Conservation (phyloP, 768 basidiomycete genomes). For the Naganishia antarctica region DNA sequence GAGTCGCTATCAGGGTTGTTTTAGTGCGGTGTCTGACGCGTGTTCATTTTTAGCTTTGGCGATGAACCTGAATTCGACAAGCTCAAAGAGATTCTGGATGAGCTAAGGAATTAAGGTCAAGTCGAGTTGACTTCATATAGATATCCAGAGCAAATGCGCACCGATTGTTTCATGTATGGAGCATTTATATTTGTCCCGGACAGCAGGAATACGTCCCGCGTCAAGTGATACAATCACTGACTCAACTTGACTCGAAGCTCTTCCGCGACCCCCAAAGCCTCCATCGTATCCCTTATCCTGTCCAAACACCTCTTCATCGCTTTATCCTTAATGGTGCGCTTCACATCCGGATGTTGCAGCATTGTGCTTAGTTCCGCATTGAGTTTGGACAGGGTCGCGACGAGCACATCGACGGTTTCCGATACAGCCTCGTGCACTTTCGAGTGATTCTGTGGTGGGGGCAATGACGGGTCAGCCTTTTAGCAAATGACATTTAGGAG, state of each 20-base stretch:
- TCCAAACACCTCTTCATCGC: constrained; percentile 18
- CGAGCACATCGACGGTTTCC: constrained; percentile 7
- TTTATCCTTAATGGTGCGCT: constrained; percentile 20
- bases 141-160: no score
- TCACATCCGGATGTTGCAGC: constrained; percentile 6
- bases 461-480: not conserved
- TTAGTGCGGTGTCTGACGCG: constrained; percentile 17
- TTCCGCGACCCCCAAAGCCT: not conserved
- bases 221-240: not conserved
- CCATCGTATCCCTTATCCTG: constrained; percentile 18
- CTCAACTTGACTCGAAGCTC: not conserved
- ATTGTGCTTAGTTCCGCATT: constrained; percentile 9
- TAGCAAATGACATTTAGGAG: not conserved
- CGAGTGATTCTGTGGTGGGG: not conserved
- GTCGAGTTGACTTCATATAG: no score
- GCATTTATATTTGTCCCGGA: no score
- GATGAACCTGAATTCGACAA: constrained; percentile 79
- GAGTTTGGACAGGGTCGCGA: not conserved
- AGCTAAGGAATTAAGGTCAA: constrained; percentile 19
- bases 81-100: constrained; percentile 58
- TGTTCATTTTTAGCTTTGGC: constrained; percentile 56
- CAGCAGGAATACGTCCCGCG: not conserved
- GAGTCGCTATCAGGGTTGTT: constrained; percentile 30
- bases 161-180: no score
- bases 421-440: constrained; percentile 1